Base-by-base conservation (phyloP, 2,329 filamentous ascomycete species). In the Taxawa tesnikishii region DNA sequence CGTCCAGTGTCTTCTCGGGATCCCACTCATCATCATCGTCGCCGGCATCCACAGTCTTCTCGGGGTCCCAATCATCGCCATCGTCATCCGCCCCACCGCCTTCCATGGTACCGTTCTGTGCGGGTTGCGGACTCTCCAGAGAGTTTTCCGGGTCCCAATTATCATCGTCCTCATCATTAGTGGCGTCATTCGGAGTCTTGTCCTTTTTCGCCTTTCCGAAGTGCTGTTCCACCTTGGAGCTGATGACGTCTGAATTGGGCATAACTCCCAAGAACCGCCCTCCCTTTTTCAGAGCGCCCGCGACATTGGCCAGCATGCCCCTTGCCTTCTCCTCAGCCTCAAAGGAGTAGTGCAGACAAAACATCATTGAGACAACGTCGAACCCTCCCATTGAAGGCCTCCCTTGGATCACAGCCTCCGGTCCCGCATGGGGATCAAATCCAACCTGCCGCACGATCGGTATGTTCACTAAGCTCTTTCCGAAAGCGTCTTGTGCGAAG, bases 281-380 rank as follows among this genome's bases (percentile, higher is more conserved):
- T 15, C 90, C 90, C 53, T 96, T 94, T 56, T 88, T 94, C 48
- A 98, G 59, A 2, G 82, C 73, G 1, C 85, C 82, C 0, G 90
- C 79, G 3, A 98, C 88, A 50, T 98, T 98, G 48, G 77, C 73
- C 34, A 98, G 68, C 90, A 98, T 96, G 40, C 75, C 82, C 27
- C 84, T 75, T 2, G 88, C 84, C 56, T 94, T 92, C 29, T 75
- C 73, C 55, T 98, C 88, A 32, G 68, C 83, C 62, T 96, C 90
- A 46, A 96, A 98, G 5, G 90, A 87, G 55, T 98, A 98, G 60
- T 98, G 90, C 76, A 98, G 90, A 49, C 85, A 92, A 57, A 98
- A 98, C 90, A 98, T 98, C 74, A 94, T 94, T 51, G 80, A 85
- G 41, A 98, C 88, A 26, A 96, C 82, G 53, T 98, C 90, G 47